These are phyloP conservation scores for Saccharomyces mikatae DNA, from an alignment of 805 yeast genomes.

Conservation along the genomic window DNA sequence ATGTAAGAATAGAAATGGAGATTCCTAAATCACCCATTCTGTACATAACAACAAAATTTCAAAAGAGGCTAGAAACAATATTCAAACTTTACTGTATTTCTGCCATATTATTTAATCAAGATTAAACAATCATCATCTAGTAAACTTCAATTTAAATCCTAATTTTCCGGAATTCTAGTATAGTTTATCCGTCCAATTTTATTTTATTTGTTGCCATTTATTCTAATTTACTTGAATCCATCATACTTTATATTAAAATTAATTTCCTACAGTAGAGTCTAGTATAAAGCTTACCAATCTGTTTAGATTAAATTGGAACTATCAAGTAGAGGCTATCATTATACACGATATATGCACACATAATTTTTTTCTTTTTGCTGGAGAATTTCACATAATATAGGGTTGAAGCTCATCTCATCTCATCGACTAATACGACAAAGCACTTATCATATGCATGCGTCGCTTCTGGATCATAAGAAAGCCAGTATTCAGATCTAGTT, in stretches of 20 bases:
- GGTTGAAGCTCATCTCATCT: background rate
- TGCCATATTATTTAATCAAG: background rate
- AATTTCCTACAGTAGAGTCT: too few relatives aligned
- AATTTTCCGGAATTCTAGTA: background rate
- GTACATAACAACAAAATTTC: background rate
- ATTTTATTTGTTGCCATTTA: background rate
- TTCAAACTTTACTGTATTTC: background rate
- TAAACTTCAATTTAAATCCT: background rate
- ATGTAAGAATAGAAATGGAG: background rate
- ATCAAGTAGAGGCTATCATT: too few relatives aligned
- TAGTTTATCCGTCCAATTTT: background rate
- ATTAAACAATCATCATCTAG: background rate
- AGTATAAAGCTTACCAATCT: too few relatives aligned
- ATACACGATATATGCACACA: background rate
- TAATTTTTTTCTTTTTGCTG: background rate
- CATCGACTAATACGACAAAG: background rate
- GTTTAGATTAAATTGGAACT: too few relatives aligned
- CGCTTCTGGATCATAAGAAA: background rate
- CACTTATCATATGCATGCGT: background rate
- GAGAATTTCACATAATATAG: background rate
- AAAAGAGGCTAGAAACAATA: background rate
- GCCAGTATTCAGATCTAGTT: background rate
- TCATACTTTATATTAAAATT: too few relatives aligned
- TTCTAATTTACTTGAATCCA: too few relatives aligned
- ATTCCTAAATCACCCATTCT: background rate